These are phyloP conservation scores for Ustulina deusta DNA, from an alignment of 2,329 filamentous ascomycete species.

Conservation along the genomic window DNA sequence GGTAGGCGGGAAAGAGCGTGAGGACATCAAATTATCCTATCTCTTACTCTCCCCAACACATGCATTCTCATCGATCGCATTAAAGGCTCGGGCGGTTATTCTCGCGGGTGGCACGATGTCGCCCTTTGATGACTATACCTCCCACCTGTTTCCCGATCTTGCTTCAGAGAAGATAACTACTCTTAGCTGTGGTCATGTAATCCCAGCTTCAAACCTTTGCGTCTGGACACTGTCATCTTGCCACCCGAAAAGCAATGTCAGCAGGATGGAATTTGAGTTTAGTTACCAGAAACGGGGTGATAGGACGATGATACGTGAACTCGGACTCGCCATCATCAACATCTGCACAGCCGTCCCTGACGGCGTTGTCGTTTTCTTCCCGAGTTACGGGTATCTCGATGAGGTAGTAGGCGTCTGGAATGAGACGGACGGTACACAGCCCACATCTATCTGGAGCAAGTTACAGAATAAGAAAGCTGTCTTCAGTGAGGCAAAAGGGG, in stretches of 20 bases:
- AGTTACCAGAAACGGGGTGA: slow-evolving; percentile 83
- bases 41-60: slow-evolving; percentile 91
- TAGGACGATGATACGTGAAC: slow-evolving; percentile 75
- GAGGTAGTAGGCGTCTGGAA: slow-evolving; percentile 76
- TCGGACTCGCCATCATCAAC: slow-evolving; percentile 79
- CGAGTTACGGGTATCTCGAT: slow-evolving; percentile 91
- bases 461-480: slow-evolving; percentile 70
- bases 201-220: slow-evolving; percentile 82
- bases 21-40: slow-evolving; percentile 78
- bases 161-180: slow-evolving; percentile 74
- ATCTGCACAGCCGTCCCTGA: slow-evolving; percentile 82
- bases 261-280: slow-evolving; percentile 76
- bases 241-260: slow-evolving; percentile 48
- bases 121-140: slow-evolving; percentile 89
- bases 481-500: slow-evolving; percentile 68
- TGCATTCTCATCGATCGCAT: slow-evolving; percentile 89
- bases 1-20: slow-evolving; percentile 46
- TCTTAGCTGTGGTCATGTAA: slow-evolving; percentile 94
- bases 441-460: slow-evolving; percentile 67
- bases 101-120: slow-evolving; percentile 98
- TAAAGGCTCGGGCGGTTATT: slow-evolving; percentile 86
- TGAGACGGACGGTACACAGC: slow-evolving; percentile 49
- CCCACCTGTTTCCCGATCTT: slow-evolving; percentile 86
- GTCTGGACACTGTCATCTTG: slow-evolving; percentile 75
- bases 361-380: slow-evolving; percentile 94